Percentiles rank a stretch among this genome's conserved stretches.
Conservation (phyloP, 2,329 filamentous ascomycete species). For the Ceratocystis harringtonii region DNA sequence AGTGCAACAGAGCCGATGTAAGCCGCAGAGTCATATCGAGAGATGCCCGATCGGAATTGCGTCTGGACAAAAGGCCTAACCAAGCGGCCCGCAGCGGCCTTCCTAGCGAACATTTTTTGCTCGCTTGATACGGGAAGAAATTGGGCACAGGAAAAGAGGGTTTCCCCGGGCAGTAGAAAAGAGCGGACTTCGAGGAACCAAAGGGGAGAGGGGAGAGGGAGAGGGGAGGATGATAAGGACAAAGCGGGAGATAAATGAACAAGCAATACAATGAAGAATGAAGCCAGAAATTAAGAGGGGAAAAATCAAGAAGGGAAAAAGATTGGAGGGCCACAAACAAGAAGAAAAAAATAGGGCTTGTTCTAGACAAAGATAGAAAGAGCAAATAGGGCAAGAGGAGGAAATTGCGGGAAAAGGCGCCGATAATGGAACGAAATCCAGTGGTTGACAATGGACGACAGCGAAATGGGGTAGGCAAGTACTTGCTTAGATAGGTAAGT, state of each 20-base stretch:
- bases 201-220: neutral
- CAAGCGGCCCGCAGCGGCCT: constrained; percentile 13
- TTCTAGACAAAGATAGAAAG: neutral
- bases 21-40: neutral
- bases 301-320: constrained; percentile 6
- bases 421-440: constrained; percentile 6
- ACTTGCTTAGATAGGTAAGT: too few relatives aligned
- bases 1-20: neutral
- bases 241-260: neutral
- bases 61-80: constrained; percentile 7
- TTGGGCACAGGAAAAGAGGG: neutral
- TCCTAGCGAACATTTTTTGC: constrained; percentile 13
- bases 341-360: neutral
- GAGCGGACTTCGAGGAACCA: neutral
- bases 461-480: neutral
- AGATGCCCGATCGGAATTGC: neutral
- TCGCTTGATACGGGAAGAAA: neutral
- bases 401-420: constrained; percentile 5
- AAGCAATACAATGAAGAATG: neutral
- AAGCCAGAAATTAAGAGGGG: neutral
- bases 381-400: constrained; percentile 3
- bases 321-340: constrained; percentile 3
- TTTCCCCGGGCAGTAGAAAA: neutral
- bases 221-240: neutral
- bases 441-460: neutral